These are phyloP conservation scores for Colletotrichum tropicicola DNA, from an alignment of 2,329 filamentous ascomycete genomes.

Conservation along the genomic window DNA sequence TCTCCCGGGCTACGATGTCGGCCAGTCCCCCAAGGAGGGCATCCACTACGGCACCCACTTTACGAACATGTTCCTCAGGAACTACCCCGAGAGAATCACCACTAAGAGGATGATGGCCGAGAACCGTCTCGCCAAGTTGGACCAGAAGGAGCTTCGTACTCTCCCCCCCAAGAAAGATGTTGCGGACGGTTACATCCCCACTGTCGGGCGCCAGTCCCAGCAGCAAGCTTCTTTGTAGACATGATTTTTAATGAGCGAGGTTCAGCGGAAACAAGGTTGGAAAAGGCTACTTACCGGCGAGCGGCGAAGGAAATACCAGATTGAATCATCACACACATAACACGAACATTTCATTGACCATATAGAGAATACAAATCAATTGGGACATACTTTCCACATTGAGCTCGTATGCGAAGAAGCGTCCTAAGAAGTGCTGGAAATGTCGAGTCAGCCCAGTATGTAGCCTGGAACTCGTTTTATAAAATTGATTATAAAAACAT, in stretches of 20 bases:
- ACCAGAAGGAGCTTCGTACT: constrained; percentile 36
- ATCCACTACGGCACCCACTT: constrained; percentile 62
- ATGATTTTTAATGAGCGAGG: neutral
- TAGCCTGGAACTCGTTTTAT: too few relatives aligned
- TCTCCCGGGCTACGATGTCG: constrained; percentile 46
- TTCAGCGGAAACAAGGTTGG: neutral
- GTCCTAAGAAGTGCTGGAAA: too few relatives aligned
- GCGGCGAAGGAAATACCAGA: neutral
- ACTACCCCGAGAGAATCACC: constrained; percentile 57
- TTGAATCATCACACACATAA: neutral
- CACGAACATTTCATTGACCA: neutral
- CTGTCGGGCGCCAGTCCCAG: neutral
- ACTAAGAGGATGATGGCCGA: constrained; percentile 47
- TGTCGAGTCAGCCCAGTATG: too few relatives aligned
- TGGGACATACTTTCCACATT: too few relatives aligned
- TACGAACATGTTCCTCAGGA: constrained; percentile 60
- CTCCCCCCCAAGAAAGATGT: neutral
- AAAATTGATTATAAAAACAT: too few relatives aligned
- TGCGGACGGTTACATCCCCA: neutral
- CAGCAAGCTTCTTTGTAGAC: neutral
- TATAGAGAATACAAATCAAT: neutral
- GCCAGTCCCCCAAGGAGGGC: constrained; percentile 42
- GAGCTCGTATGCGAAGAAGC: too few relatives aligned
- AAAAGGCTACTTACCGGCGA: neutral
- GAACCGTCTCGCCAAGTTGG: constrained; percentile 38